A percentile compares a stretch with the other conserved stretches of the same genome.
Conservation (phyloP, 257 asterid genomes). For the Forsythia viridissima region DNA sequence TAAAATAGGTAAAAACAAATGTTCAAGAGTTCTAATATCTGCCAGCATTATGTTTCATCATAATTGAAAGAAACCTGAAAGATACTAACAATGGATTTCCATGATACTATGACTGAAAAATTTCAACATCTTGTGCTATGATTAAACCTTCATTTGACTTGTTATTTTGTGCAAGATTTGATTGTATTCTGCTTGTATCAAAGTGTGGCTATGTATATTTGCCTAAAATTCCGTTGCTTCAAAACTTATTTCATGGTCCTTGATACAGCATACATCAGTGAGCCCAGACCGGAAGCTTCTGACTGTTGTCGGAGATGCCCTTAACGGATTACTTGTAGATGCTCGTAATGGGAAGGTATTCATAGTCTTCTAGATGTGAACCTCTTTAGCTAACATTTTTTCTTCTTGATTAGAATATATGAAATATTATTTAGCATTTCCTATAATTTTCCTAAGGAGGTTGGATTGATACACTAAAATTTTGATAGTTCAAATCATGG, state of each 20-base stretch:
- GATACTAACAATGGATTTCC: background rate
- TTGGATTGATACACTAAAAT: background rate
- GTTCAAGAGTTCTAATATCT: background rate
- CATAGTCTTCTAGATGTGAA: background rate
- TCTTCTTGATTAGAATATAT: background rate
- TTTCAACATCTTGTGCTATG: background rate
- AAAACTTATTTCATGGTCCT: constrained; percentile 7
- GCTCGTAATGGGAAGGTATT: constrained; percentile 69
- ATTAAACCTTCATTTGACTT: background rate
- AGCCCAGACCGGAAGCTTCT: constrained; percentile 72
- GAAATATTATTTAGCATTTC: background rate
- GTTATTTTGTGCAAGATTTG: background rate
- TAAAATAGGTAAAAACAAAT: background rate
- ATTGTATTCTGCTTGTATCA: background rate
- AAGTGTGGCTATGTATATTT: background rate
- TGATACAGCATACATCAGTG: constrained; percentile 69
- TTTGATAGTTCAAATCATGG: background rate
- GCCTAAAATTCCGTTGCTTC: constrained; percentile 7
- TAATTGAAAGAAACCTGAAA: background rate
- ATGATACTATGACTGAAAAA: background rate
- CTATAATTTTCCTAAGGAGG: background rate
- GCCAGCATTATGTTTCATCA: background rate
- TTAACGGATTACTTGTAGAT: constrained; percentile 62
- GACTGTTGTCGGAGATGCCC: constrained; percentile 70
- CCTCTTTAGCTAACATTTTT: background rate